These are phyloP conservation scores for Cyberlindnera mississippiensis DNA, from an alignment of 805 yeast species.

Conservation along the genomic window DNA sequence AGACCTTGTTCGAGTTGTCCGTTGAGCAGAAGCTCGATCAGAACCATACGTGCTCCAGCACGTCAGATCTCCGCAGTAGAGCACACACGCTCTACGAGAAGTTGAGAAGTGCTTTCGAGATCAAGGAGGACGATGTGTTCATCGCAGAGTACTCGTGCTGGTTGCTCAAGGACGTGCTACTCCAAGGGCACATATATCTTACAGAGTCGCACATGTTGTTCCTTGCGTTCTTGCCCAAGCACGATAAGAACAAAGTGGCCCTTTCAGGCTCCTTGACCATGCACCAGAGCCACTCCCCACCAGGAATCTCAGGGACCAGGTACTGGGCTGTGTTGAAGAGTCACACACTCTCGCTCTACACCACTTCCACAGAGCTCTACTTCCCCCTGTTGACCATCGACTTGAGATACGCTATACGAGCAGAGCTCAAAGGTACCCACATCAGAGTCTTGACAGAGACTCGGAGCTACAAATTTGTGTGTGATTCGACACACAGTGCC, in stretches of 20 bases:
- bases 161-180: conserved; percentile 74
- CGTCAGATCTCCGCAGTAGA: conserved; percentile 25
- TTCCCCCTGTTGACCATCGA: conserved; percentile 79
- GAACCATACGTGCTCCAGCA: conserved; percentile 3
- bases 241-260: conserved; percentile 36
- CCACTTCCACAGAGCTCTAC: conserved; percentile 73
- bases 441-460: conserved; percentile 54
- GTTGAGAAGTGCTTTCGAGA: conserved; percentile 36
- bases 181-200: conserved; percentile 81
- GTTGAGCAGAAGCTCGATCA: conserved; percentile 18
- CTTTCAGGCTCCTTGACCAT: conserved; percentile 50
- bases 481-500: conserved; percentile 72
- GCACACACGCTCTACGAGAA: conserved; percentile 36
- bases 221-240: conserved; percentile 72
- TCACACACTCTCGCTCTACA: conserved; percentile 63
- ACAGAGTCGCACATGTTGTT: conserved; percentile 64
- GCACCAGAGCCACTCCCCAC: conserved; percentile 29
- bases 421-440: conserved; percentile 37
- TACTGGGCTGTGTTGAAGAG: conserved; percentile 80
- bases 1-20: conserved; percentile 30
- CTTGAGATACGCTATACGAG: conserved; percentile 56
- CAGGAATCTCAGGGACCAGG: conserved; percentile 36
- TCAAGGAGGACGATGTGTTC: conserved; percentile 54
- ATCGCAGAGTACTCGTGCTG: conserved; percentile 68
- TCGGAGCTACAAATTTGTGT: conserved; percentile 58